Base-by-base conservation (phyloP, 306 rosid species). In the Vigna angularis region DNA sequence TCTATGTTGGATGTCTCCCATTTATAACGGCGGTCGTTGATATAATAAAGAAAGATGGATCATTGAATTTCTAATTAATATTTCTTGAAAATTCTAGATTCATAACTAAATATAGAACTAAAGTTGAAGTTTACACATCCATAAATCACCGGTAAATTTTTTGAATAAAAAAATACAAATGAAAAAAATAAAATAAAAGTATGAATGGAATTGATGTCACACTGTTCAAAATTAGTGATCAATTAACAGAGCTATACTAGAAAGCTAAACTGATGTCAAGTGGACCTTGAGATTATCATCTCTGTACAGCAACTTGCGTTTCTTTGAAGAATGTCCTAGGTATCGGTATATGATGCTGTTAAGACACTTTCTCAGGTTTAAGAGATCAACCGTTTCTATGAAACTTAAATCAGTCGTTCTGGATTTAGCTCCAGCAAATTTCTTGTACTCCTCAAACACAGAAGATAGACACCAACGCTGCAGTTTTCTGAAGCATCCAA, bases 391-490 rank as follows among this genome's bases (percentile, higher is more conserved):
- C 12, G 74, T 49, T 85, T 89, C 89, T 2, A 93, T 75, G 73
- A 93, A 93, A 57, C 67, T 87, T 76, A 90, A 34, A 77, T 90
- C 97, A 4, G 91, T 84, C 7, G n/a, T 24, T 80, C 96, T 86
- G 0, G 90, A 83, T 73, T 90, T 93, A 52, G 88, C 62, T 9
- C 93, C 96, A 1, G 97, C 92, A 51, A 90, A 93, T 50, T 71
- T 71, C 81, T 85, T 75, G 84, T 90, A 93, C 84, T 93, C 96
- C 83, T 89, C 96, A 50, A 82, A 79, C 87, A 85, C 93, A 26
- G 90, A 89, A 8, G 88, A 24, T 87, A 87, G 65, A 45, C 97
- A 90, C 97, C 96, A 90, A 67, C 85, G 87, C 96, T 90, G 96
- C 65, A 90, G 74, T 77, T 93, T 93, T 34, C 97, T 80, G 72